Evolutionary conservation across 1,284 basidiomycete species (phyloP), one percentile per base, ranked within the genome.

Genomic region (Ceratobasidium theobromae): DNA sequence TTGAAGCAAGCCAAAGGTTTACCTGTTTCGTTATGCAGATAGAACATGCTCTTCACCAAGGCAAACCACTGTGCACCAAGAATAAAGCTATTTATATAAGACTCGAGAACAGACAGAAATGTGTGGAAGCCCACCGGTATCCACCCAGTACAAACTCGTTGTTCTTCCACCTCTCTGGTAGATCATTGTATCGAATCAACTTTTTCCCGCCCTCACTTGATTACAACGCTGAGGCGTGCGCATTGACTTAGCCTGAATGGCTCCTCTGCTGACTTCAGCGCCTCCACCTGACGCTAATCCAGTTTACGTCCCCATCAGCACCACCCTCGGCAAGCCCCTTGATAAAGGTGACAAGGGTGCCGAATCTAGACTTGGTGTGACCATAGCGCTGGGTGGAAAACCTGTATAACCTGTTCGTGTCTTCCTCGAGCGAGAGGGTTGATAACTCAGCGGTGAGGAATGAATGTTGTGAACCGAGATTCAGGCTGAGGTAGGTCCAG

Each of bases 21-120:
- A 91, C 91, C 76, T 54, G 91, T 93, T 78, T 96, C 94, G 75
- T 96, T 96, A 76, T 96, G 94, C 69, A 88, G 78, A 33, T 82
- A 78, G 70, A 94, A 92, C 21, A 91, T 74, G 21, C 91, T 94
- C 71, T 85, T 76, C 53, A 93, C 68, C 53, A 96, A 83, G 16
- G 87, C 78, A 48, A 84, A 5, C 91, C 91, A 86, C 75, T 82
- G 79, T 70, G 88, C 80, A 71, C 94, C 78, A n/a, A 93, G 93
- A 74, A 96, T 95, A 76, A 95, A 97, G 67, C 91, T 89, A 74
- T 70, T n/a, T n/a, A n/a, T n/a, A n/a, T n/a, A n/a, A n/a, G 46
- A 35, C 1, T 49, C 6, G 16, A 48, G 1, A 8, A 9, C 12
- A 32, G 43, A 52, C 53, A 49, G 64, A 8, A 2, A 60, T 8